Conservation (phyloP, 257 asterid species). For the Solanum pimpinellifolium region DNA sequence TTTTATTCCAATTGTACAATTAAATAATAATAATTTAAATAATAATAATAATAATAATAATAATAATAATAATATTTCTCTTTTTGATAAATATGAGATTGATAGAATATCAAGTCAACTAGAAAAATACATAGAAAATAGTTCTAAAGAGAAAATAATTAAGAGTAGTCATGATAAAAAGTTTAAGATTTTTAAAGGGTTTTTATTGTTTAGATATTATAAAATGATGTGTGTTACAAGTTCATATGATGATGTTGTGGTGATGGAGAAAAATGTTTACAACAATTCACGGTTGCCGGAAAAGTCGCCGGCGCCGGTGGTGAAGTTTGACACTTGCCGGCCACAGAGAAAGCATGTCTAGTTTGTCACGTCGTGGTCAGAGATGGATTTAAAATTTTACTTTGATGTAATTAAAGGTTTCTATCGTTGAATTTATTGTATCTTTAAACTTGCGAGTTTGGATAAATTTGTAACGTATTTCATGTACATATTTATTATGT, state of each 20-base stretch:
- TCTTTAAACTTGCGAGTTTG: neutral
- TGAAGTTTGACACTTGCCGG: neutral
- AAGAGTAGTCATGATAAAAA: neutral
- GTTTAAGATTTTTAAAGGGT: neutral
- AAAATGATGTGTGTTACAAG: neutral
- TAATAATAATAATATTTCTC: constrained; percentile 19
- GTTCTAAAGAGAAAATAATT: neutral
- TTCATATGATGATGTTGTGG: neutral
- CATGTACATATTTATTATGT: neutral
- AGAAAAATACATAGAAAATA: constrained; percentile 27
- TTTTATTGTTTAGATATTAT: neutral
- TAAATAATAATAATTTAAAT: neutral
- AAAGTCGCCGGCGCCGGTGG: constrained; percentile 3
- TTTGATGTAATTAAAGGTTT: neutral
- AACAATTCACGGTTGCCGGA: neutral
- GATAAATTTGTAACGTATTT: neutral
- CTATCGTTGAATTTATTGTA: neutral
- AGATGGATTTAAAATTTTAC: neutral
- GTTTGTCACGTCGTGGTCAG: neutral
- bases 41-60: neutral
- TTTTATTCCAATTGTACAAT: neutral
- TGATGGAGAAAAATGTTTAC: neutral
- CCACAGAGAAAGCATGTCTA: neutral
- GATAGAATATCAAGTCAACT: constrained; percentile 49
- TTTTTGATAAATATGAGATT: constrained; percentile 51